Evolutionary conservation across 129 eudicot genomes (phyloP).

Genomic region (Glebionis coronaria): DNA sequence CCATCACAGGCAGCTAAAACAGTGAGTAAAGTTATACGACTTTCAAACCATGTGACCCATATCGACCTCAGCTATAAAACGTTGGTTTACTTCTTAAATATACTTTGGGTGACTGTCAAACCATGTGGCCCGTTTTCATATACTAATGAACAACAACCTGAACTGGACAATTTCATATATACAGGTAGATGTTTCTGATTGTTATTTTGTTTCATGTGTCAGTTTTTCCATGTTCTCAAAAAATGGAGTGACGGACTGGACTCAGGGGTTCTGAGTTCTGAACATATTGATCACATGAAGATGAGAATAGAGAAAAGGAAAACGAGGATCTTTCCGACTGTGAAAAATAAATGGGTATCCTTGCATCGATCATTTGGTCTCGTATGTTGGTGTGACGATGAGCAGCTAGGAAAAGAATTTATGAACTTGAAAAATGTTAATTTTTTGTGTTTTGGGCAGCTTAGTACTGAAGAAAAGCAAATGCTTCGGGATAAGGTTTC

Average conservation of each 20-base stretch:
- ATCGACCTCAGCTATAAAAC: no score
- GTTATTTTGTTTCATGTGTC: conserved; percentile 11
- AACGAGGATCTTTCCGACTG: conserved; percentile 50
- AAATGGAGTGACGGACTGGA: conserved; percentile 54
- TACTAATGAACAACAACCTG: no score
- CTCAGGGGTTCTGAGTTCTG: conserved; percentile 53
- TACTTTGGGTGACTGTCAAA: no score
- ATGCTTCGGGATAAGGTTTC: conserved; percentile 43
- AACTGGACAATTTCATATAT: not conserved
- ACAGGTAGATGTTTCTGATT: no score
- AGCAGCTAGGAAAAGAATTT: conserved; percentile 61
- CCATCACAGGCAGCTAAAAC: no score
- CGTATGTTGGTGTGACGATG: conserved; percentile 84
- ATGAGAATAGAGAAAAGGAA: conserved; percentile 44
- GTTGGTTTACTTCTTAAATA: no score
- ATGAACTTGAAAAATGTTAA: conserved; percentile 45
- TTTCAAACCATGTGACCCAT: no score
- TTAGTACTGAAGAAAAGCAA: conserved; percentile 48
- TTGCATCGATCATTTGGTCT: conserved; percentile 71
- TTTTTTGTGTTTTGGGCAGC: conserved; percentile 57
- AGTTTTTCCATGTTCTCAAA: conserved; percentile 67
- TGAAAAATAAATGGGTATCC: conserved; percentile 84
- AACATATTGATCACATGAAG: conserved; percentile 57
- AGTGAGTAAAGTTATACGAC: not conserved
- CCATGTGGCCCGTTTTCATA: no score